These are phyloP conservation scores for Trichophyton rubrum DNA, from an alignment of 2,329 filamentous ascomycete genomes.

Conservation along the genomic window DNA sequence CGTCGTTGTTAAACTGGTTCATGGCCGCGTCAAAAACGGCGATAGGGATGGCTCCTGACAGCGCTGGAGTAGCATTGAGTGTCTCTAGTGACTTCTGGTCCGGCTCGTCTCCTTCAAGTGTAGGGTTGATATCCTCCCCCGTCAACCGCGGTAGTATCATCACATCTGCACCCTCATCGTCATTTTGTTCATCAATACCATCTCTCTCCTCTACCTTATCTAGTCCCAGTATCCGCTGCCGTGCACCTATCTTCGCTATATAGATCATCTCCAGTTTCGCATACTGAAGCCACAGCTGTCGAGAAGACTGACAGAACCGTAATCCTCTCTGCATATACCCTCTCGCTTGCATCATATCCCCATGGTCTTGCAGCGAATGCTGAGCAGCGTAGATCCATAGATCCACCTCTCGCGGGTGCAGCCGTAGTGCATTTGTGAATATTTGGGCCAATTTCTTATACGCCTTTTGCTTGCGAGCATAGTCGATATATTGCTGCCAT, in stretches of 20 bases:
- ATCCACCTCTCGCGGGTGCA: conserved; percentile 72
- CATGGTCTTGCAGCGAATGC: conserved; percentile 61
- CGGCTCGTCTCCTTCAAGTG: conserved; percentile 40
- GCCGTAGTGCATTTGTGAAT: conserved; percentile 57
- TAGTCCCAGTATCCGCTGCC: conserved; percentile 55
- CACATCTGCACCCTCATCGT: conserved; percentile 41
- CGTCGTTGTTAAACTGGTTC: conserved; percentile 60
- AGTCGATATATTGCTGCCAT: conserved; percentile 85
- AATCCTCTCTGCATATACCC: conserved; percentile 81
- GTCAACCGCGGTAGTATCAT: conserved; percentile 48
- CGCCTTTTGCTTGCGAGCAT: conserved; percentile 55
- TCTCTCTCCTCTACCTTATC: conserved; percentile 35
- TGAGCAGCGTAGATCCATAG: conserved; percentile 79
- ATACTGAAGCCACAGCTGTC: conserved; percentile 75
- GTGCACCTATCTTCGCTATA: conserved; percentile 64
- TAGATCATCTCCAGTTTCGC: conserved; percentile 87
- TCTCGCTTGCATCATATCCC: conserved; percentile 75
- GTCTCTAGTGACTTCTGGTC: conserved; percentile 49
- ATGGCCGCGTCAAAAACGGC: conserved; percentile 81
- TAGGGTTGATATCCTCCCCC: conserved; percentile 49
- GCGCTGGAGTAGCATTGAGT: conserved; percentile 59
- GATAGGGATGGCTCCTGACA: conserved; percentile 85
- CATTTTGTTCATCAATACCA: conserved; percentile 19
- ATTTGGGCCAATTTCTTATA: conserved; percentile 49
- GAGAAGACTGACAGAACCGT: conserved; percentile 70